Percentiles rank a stretch among this genome's conserved stretches.
phyloP scores from a whole-genome alignment of 257 asterid genomes.

The Henckelia pumila region DNA sequence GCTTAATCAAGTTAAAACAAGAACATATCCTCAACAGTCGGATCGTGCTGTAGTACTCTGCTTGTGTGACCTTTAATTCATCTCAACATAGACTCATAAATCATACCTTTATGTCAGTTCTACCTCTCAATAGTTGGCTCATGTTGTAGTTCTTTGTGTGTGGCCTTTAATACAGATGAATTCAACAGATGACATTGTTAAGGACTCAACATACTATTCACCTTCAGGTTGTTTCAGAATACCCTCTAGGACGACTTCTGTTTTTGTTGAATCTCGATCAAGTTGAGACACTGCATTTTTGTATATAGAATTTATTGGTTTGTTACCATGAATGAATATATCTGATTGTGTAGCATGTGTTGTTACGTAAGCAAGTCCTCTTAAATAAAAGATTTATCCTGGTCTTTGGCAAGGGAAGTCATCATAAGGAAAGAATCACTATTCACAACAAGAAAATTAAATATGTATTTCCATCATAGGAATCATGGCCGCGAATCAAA shows the following conservation, averaged over 20 bases:
- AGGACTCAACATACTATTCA: slow-evolving; percentile 60
- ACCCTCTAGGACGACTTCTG: slow-evolving; percentile 76
- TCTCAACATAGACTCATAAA: not conserved
- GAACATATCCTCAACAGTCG: not conserved
- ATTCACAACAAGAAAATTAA: not conserved
- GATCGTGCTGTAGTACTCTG: not conserved
- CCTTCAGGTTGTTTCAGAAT: slow-evolving; percentile 62
- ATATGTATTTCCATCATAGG: not conserved
- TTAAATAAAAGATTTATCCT: not conserved
- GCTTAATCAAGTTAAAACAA: not conserved
- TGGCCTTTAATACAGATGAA: slow-evolving; percentile 46
- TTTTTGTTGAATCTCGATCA: slow-evolving; percentile 60
- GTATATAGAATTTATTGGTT: not conserved
- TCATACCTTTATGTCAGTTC: not conserved
- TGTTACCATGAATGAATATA: not conserved
- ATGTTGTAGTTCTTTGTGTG: not conserved
- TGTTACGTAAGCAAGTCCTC: not conserved
- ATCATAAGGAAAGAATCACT: not conserved
- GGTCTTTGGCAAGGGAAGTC: not conserved
- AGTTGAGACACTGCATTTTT: slow-evolving; percentile 16
- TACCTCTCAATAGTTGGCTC: not conserved
- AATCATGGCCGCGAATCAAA: not conserved
- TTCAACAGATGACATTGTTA: slow-evolving; percentile 62
- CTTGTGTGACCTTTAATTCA: slow-evolving; percentile 28
- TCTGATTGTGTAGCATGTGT: not conserved